Percentiles rank a stretch among this genome's conserved stretches.
phyloP scores from a whole-genome alignment of 495 filamentous ascomycete species.

The Niebla homalea region DNA sequence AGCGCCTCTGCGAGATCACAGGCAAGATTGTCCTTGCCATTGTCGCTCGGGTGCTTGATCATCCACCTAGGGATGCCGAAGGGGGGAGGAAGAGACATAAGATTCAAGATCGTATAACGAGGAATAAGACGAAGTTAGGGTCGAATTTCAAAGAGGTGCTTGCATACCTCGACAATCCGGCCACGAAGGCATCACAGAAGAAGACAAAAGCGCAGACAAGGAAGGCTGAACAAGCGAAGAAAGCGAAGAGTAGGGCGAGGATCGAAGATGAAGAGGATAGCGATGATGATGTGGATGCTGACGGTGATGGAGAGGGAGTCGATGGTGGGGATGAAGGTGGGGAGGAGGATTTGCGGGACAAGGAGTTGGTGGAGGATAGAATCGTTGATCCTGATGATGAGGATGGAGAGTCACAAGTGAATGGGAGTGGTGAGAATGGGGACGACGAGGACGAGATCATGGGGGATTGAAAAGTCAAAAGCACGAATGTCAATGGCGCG shows the following conservation, averaged over 20 bases:
- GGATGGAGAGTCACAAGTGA: constrained; percentile 27
- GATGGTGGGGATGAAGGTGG: constrained; percentile 39
- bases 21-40: constrained; percentile 71
- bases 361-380: constrained; percentile 44
- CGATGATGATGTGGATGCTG: constrained; percentile 29
- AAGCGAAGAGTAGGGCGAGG: constrained; percentile 24
- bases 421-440: constrained; percentile 10
- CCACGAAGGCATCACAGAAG: constrained; percentile 34
- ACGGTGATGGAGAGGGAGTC: constrained; percentile 35
- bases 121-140: constrained; percentile 56
- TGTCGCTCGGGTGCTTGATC: constrained; percentile 58
- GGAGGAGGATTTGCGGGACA: constrained; percentile 46
- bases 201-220: constrained; percentile 32
- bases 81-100: constrained; percentile 42
- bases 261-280: constrained; percentile 26
- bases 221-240: constrained; percentile 25
- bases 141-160: constrained; percentile 66
- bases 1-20: constrained; percentile 70
- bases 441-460: constrained; percentile 51
- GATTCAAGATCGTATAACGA: constrained; percentile 47
- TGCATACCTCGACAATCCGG: constrained; percentile 53
- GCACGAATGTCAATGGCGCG: no score
- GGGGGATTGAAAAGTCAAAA: constrained; percentile 40
- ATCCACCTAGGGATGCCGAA: constrained; percentile 4
- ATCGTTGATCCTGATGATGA: constrained; percentile 39